phyloP scores from a whole-genome alignment of 31 red algal genomes.

The Asparagopsis taxiformis region DNA sequence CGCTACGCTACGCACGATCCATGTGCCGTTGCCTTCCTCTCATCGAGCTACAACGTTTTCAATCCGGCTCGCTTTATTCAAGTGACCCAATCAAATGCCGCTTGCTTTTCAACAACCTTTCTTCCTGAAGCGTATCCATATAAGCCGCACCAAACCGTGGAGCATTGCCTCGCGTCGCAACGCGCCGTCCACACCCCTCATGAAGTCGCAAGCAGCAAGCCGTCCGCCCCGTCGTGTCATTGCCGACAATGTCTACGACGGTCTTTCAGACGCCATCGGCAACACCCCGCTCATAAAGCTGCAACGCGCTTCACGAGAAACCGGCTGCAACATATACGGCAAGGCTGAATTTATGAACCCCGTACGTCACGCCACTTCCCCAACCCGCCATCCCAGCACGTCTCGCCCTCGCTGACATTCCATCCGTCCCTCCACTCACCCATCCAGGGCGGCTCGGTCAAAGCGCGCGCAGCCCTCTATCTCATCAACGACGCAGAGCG shows the following conservation, averaged over 20 bases:
- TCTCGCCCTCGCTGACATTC: neutral
- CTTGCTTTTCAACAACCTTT: no score
- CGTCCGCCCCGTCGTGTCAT: slow-evolving; percentile 42
- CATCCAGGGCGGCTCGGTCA: slow-evolving; percentile 72
- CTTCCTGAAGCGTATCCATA: no score
- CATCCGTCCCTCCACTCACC: neutral
- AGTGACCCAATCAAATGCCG: no score
- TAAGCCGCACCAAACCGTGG: no score
- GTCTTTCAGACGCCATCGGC: slow-evolving; percentile 73
- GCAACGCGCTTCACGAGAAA: slow-evolving; percentile 50
- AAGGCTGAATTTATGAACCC: slow-evolving; percentile 87
- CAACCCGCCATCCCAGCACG: neutral
- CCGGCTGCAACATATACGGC: slow-evolving; percentile 87
- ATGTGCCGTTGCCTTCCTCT: no score
- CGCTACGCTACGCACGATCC: no score
- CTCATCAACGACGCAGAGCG: slow-evolving; percentile 77
- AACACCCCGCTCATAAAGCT: slow-evolving; percentile 87
- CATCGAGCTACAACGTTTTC: no score
- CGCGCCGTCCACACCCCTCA: neutral
- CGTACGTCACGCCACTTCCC: neutral
- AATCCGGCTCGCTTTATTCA: no score
- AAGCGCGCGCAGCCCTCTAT: slow-evolving; percentile 82
- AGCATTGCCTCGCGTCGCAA: neutral
- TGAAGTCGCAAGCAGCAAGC: neutral
- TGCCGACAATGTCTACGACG: slow-evolving; percentile 66